Percentiles rank a stretch among this genome's conserved stretches.
Evolutionary conservation across 2,329 filamentous ascomycete species (phyloP).

Genomic region (Fusarium udum): DNA sequence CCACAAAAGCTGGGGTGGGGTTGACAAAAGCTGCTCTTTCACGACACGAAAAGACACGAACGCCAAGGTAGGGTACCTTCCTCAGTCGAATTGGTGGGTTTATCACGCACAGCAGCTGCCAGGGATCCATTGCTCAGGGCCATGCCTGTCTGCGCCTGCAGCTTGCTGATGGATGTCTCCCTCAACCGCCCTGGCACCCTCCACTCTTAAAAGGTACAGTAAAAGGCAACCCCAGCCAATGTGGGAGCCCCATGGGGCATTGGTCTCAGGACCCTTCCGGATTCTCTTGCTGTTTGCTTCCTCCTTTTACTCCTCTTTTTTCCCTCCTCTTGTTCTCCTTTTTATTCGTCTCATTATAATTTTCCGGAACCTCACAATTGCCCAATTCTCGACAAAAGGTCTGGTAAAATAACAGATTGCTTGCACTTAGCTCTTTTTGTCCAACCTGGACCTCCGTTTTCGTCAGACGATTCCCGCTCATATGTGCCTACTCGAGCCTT

Average conservation of each 20-base stretch:
- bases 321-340: constrained; percentile 10
- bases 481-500: constrained; percentile 40
- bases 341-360: constrained; percentile 9
- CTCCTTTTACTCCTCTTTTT: background rate
- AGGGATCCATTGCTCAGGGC: constrained; percentile 2
- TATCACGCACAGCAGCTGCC: constrained; percentile 19
- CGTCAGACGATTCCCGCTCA: constrained; percentile 41
- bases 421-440: constrained; percentile 27
- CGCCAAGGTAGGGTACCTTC: constrained; percentile 17
- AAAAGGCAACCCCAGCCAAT: constrained; percentile 19
- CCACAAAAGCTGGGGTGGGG: constrained; percentile 33
- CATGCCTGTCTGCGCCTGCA: constrained; percentile 21
- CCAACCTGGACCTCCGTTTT: constrained; percentile 21
- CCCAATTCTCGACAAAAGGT: background rate
- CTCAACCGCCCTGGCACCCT: constrained; percentile 1
- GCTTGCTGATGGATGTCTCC: constrained; percentile 16
- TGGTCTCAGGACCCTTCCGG: constrained; percentile 14
- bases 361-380: background rate
- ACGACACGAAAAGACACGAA: constrained; percentile 8
- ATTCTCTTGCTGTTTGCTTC: background rate
- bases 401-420: background rate
- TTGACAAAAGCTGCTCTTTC: constrained; percentile 19
- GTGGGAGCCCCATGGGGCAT: constrained; percentile 24
- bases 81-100: constrained; percentile 32
- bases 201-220: constrained; percentile 1